These are phyloP conservation scores for Lentinula detonsa DNA, from an alignment of 768 basidiomycete genomes.

Conservation along the genomic window DNA sequence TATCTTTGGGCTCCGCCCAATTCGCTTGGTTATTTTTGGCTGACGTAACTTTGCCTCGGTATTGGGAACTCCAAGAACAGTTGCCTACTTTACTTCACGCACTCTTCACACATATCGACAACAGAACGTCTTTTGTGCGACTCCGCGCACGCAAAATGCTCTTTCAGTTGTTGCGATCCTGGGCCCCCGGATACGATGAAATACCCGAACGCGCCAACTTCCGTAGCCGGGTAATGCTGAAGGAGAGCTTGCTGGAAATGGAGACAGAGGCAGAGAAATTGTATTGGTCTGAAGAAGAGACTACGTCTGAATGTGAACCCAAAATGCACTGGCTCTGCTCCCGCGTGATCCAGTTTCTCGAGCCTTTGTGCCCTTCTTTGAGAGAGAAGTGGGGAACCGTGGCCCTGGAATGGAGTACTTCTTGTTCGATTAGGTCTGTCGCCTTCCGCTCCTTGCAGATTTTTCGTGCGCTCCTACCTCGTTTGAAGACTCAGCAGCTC, in stretches of 20 bases:
- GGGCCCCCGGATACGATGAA: conserved; percentile 73
- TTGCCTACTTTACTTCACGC: conserved; percentile 75
- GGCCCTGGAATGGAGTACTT: conserved; percentile 79
- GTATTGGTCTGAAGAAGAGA: conserved; percentile 73
- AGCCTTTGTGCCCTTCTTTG: conserved; percentile 64
- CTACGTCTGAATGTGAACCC: conserved; percentile 44
- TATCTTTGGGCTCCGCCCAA: conserved; percentile 76
- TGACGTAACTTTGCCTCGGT: conserved; percentile 68
- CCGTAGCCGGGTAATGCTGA: conserved; percentile 41
- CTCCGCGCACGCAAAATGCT: conserved; percentile 71
- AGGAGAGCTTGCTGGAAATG: conserved; percentile 44
- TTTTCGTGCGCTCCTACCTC: conserved; percentile 76
- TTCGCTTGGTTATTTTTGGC: conserved; percentile 83
- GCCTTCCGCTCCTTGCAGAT: conserved; percentile 88
- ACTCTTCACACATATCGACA: conserved; percentile 78
- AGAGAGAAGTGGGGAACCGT: conserved; percentile 74
- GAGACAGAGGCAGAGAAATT: conserved; percentile 51
- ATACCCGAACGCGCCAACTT: conserved; percentile 51
- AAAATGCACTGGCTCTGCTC: conserved; percentile 68
- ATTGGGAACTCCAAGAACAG: conserved; percentile 67
- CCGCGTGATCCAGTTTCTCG: conserved; percentile 59
- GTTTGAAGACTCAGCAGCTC: conserved; percentile 64
- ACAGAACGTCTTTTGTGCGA: conserved; percentile 64
- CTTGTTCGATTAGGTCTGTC: conserved; percentile 78
- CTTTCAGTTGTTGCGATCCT: conserved; percentile 79